These are phyloP conservation scores for Mortierella sp. DNA, from an alignment of 371 early-diverging fungal genomes.

Conservation along the genomic window DNA sequence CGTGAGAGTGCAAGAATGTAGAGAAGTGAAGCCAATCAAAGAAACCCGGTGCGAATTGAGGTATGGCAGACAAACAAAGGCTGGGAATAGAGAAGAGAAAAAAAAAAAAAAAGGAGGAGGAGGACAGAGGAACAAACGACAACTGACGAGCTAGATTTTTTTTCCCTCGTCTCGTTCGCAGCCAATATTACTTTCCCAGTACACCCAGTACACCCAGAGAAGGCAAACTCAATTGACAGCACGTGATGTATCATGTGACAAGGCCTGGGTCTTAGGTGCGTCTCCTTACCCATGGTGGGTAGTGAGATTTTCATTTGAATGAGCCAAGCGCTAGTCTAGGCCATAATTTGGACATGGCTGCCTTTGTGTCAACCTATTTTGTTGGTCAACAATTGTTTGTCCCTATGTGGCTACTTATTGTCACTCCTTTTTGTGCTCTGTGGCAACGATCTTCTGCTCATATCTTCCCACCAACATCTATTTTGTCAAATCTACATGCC, in stretches of 20 bases:
- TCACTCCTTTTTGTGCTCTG: not conserved
- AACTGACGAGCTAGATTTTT: not conserved
- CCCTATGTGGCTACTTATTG: not conserved
- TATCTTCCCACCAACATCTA: conserved; percentile 1
- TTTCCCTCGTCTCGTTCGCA: not conserved
- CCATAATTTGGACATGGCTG: not conserved
- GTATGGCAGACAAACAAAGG: not conserved
- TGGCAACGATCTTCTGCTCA: not conserved
- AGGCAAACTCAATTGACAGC: not conserved
- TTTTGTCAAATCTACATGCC: conserved; percentile 4
- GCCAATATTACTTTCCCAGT: not conserved
- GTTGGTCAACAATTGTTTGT: no score
- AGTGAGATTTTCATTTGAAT: no score
- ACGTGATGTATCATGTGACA: no score
- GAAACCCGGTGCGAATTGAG: not conserved
- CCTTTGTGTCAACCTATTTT: not conserved
- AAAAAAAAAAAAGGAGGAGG: not conserved
- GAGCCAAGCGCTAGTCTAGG: not conserved
- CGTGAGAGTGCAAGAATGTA: not conserved
- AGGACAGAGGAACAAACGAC: not conserved
- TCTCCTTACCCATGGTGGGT: no score
- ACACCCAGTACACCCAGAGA: no score
- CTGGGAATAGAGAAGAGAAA: not conserved
- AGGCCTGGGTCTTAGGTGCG: no score
- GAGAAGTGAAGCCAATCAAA: not conserved